Evolutionary conservation across 192 early-diverging fungal genomes (phyloP), one percentile per base, ranked within the genome.

Genomic region (Umbelopsis vinacea): DNA sequence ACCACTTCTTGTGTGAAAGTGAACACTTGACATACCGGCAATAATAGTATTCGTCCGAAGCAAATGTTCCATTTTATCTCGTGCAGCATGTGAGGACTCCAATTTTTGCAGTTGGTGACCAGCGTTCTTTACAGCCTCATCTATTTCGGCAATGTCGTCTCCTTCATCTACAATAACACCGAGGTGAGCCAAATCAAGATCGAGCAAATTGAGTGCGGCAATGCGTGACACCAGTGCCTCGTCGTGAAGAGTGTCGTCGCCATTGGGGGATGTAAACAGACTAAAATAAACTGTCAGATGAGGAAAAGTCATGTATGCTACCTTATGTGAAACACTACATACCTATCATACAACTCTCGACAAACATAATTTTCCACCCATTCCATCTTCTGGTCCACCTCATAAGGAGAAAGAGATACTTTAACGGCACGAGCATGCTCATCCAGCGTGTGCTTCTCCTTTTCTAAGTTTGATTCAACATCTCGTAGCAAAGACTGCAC

Each of bases 201-300:
- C 90, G 9, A 89, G 79, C 40, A 89, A 63, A 52, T 90, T 90
- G 9, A 92, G 73, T 19, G 91, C 91, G 2, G 88, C 89, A 33
- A 91, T 88, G 37, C 88, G 85, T 68, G 89, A 88, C 22, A 86
- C 87, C 24, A 91, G 73, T 52, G 82, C 84, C 66, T 90, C 88
- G 66, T 92, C 91, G 17, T 82, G 86, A 66, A 78, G 66, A 1
- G 80, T 77, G 46, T 90, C 91, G 71, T 89, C 85, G 29, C 82
- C 77, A 53, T 75, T 71, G 22, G 80, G 72, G 22, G 71, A 67
- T 0, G 79, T 66, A 66, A 83, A 85, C 4, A 85, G 68, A 5
- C 78, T 82, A 24, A 29, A n/a, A n/a, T 21, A 24, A 40, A 4
- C 1, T 11, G 8, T 38, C 19, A 66, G 21, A 53, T 29, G 5